phyloP scores from a whole-genome alignment of 495 filamentous ascomycete species.

The Penicillium coprophilum region DNA sequence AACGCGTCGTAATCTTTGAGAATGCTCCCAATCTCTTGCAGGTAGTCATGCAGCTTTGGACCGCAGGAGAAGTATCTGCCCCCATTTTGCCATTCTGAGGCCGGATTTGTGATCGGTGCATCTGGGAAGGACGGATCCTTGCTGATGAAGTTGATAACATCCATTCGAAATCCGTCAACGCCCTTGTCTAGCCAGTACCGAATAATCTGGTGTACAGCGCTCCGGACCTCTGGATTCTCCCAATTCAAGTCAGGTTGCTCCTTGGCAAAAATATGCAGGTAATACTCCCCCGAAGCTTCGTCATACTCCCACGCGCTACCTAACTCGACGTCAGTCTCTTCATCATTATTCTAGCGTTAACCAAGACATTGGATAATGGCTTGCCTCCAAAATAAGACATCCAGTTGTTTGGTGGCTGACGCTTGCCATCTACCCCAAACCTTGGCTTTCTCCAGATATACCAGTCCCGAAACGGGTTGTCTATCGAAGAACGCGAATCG shows the following conservation, averaged over 20 bases:
- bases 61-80: slow-evolving; percentile 4
- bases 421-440: slow-evolving; percentile 44
- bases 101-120: slow-evolving; percentile 46
- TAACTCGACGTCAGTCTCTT: too few relatives aligned
- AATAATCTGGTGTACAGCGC: slow-evolving; percentile 62
- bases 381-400: slow-evolving; percentile 41
- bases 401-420: slow-evolving; percentile 64
- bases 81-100: slow-evolving; percentile 8
- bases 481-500: slow-evolving; percentile 52
- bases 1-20: slow-evolving; percentile 58
- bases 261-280: slow-evolving; percentile 60
- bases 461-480: slow-evolving; percentile 59
- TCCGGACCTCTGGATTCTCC: slow-evolving; percentile 57
- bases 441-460: slow-evolving; percentile 61
- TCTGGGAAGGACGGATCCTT: slow-evolving; percentile 58
- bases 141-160: slow-evolving; percentile 61
- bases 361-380: too few relatives aligned
- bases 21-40: slow-evolving; percentile 57
- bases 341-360: too few relatives aligned
- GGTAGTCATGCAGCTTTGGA: slow-evolving; percentile 61
- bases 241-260: slow-evolving; percentile 72
- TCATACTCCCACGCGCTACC: slow-evolving; percentile 59
- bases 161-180: slow-evolving; percentile 61
- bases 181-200: slow-evolving; percentile 64
- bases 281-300: slow-evolving; percentile 59